Evolutionary conservation across 2,329 filamentous ascomycete species (phyloP).

Genomic region (Calonectria leucothoes): DNA sequence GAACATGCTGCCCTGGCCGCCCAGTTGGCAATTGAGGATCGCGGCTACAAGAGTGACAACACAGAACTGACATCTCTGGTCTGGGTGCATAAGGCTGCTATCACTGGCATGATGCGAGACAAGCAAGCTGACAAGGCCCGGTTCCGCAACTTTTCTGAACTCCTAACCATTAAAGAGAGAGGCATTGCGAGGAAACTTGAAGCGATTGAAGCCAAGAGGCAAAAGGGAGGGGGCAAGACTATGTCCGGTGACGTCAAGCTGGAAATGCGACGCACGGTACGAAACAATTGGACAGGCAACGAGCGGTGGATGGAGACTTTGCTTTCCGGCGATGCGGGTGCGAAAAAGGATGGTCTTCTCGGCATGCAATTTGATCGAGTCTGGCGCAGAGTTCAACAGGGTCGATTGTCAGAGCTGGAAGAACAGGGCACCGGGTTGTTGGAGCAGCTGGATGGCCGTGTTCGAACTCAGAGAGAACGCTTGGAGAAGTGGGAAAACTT

Average conservation of each 20-base stretch:
- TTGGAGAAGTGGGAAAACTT: constrained; percentile 82
- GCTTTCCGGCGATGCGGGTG: constrained; percentile 71
- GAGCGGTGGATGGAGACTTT: constrained; percentile 79
- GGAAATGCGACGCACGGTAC: constrained; percentile 70
- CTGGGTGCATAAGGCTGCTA: constrained; percentile 77
- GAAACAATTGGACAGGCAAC: constrained; percentile 83
- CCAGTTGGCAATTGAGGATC: constrained; percentile 68
- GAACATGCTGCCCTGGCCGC: constrained; percentile 62
- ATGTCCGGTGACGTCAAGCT: constrained; percentile 56
- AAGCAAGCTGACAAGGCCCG: constrained; percentile 70
- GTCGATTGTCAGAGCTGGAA: constrained; percentile 67
- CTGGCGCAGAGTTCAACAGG: constrained; percentile 75
- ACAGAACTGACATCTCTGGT: constrained; percentile 73
- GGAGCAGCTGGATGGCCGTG: constrained; percentile 76
- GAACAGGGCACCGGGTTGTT: constrained; percentile 66
- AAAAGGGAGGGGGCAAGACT: constrained; percentile 40
- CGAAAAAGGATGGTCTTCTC: constrained; percentile 72
- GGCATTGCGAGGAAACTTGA: constrained; percentile 67
- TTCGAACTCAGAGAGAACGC: constrained; percentile 74
- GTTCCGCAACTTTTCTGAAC: constrained; percentile 72
- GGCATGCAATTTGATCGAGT: constrained; percentile 75
- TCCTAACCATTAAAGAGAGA: constrained; percentile 73
- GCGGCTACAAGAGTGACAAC: constrained; percentile 66
- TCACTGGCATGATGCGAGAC: constrained; percentile 68
- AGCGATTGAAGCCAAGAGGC: constrained; percentile 50